Evolutionary conservation across 345 rosid species (phyloP), one percentile per base, ranked within the genome.

Genomic region (Diplotaxis tenuifolia): DNA sequence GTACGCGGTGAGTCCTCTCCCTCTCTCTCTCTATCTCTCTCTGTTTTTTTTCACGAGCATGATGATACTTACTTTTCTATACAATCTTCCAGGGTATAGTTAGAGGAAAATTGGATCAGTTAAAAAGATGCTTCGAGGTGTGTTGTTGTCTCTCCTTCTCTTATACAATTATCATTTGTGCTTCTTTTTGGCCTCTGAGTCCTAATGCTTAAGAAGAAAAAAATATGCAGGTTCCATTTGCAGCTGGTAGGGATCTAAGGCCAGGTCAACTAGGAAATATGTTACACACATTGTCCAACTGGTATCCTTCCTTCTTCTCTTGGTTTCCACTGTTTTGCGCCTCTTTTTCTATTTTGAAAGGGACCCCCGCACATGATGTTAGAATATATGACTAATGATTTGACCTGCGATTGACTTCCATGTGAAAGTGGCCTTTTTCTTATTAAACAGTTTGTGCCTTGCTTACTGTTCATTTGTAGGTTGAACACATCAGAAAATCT

Each of bases 41-140:
- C 67, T 45, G 0, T 36, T 7, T 49, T 60, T 34, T 10, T 49
- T 18, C 28, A 65, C 2, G 50, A 50, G 14, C 45, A 32, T 70
- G 45, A 32, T 70, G 45, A 21, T 69, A 31, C 45, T 70, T 32
- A 47, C 23, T 57, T 67, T 56, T 63, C 65, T 50, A 4, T 7
- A 32, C 12, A 21, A 61, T 31, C 36, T 77, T 12, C 65, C 67
- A 96, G 98, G 99, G 98, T 50, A 96, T 96, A 73, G 94, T 92
- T 49, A 85, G 96, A 82, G 97, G 99, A 75, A 92, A 96, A 86
- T 86, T 92, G 73, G 98, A 96, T 78, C 98, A 96, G 81, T 73
- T 92, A 77, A 85, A 86, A 69, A 83, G 98, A 83, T 96, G 98
- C 83, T 90, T 96, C 18, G 97, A 89, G 99, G 99, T 95, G 55